Evolutionary conservation across 2,329 filamentous ascomycete genomes (phyloP).

Genomic region (Blastomyces parvus): DNA sequence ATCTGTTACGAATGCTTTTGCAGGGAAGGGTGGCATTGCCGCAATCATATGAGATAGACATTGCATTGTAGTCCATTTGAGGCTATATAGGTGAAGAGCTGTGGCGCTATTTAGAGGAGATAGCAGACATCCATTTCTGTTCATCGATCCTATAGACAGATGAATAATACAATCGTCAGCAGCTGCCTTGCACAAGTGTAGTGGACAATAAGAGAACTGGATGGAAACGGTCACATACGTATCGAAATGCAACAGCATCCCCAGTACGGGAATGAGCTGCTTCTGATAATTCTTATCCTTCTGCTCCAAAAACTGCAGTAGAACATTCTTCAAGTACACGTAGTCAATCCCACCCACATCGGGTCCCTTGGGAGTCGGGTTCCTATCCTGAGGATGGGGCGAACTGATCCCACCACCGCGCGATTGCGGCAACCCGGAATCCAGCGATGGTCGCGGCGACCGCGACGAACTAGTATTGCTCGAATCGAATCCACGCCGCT

Average conservation of each 20-base stretch:
- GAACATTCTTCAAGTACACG: conserved; percentile 57
- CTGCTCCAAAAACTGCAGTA: conserved; percentile 57
- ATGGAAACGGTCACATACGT: conserved; percentile 35
- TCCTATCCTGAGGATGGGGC: conserved; percentile 33
- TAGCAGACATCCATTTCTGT: conserved; percentile 75
- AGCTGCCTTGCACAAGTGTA: neutral
- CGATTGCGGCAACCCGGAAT: neutral
- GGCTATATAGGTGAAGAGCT: too few species aligned
- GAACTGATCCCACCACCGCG: conserved; percentile 32
- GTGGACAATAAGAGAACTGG: neutral
- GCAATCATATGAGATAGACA: too few species aligned
- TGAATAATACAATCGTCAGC: conserved; percentile 19
- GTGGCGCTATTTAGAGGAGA: conserved; percentile 49
- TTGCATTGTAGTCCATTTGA: too few species aligned
- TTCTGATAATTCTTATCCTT: conserved; percentile 59
- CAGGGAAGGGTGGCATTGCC: too few species aligned
- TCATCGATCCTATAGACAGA: conserved; percentile 53
- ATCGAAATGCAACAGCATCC: conserved; percentile 58
- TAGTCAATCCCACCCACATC: conserved; percentile 42
- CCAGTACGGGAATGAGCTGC: conserved; percentile 56
- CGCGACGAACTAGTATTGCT: conserved; percentile 39
- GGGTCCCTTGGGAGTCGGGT: conserved; percentile 27
- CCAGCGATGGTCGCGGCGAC: conserved; percentile 23
- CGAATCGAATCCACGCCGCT: conserved; percentile 30
- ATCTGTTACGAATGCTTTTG: too few species aligned